A percentile compares a stretch with the other conserved stretches of the same genome.
Evolutionary conservation across 768 basidiomycete genomes (phyloP).

Genomic region (Pleurotus eryngii): DNA sequence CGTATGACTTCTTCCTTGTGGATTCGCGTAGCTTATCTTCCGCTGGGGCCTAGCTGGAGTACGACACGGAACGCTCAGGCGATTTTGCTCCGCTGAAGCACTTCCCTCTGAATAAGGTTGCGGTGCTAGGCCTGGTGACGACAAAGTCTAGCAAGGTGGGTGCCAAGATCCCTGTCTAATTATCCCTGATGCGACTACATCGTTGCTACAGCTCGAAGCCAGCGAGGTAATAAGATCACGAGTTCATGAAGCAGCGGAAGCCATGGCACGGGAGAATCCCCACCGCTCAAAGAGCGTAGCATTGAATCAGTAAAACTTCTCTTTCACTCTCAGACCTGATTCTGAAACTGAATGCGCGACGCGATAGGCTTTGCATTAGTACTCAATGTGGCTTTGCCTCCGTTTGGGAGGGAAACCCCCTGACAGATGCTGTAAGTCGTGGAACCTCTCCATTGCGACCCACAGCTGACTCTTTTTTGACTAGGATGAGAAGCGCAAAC

Average conservation of each 20-base stretch:
- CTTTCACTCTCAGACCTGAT: slow-evolving; percentile 1
- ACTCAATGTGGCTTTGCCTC: slow-evolving; percentile 66
- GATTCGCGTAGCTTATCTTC: slow-evolving; percentile 12
- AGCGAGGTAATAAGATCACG: slow-evolving; percentile 45
- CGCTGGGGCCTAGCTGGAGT: slow-evolving; percentile 44
- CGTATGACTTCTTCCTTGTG: slow-evolving; percentile 10
- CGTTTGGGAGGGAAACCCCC: slow-evolving; percentile 53
- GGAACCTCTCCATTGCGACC: background rate
- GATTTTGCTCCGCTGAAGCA: slow-evolving; percentile 53
- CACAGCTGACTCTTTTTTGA: background rate
- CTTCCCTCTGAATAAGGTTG: slow-evolving; percentile 46
- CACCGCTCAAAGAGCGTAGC: slow-evolving; percentile 45
- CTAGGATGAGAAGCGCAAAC: slow-evolving; percentile 49
- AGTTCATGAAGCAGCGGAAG: slow-evolving; percentile 51
- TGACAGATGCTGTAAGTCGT: slow-evolving; percentile 42
- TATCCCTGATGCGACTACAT: background rate
- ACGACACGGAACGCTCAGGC: slow-evolving; percentile 62
- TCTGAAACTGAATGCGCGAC: slow-evolving; percentile 1
- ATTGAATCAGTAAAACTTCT: slow-evolving; percentile 43
- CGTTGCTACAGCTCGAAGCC: slow-evolving; percentile 42
- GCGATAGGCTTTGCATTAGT: slow-evolving; percentile 47
- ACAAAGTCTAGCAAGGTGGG: slow-evolving; percentile 43
- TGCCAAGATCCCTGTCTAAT: background rate
- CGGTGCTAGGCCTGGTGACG: slow-evolving; percentile 47
- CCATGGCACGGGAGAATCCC: slow-evolving; percentile 40